A percentile compares a stretch with the other conserved stretches of the same genome.
phyloP scores from a whole-genome alignment of 1,284 basidiomycete species.

The Paramarasmius palmivorus region DNA sequence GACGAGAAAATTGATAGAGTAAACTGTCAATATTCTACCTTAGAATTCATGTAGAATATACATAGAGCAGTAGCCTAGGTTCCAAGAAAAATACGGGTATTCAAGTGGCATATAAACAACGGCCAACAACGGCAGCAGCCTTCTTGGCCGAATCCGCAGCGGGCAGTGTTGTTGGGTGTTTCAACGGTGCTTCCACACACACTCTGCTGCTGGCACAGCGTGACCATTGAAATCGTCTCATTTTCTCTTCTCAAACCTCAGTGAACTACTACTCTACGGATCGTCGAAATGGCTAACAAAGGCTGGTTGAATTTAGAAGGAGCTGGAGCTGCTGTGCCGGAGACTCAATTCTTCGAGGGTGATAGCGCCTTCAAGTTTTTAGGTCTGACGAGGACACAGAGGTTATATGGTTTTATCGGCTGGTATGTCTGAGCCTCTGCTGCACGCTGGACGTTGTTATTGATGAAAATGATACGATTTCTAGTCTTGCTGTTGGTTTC shows the following conservation, averaged over 20 bases:
- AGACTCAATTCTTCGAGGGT: slow-evolving; percentile 77
- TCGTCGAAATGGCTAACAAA: slow-evolving; percentile 41
- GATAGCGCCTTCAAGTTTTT: slow-evolving; percentile 84
- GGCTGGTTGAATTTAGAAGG: slow-evolving; percentile 77
- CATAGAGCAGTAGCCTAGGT: no score
- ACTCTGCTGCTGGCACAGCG: slow-evolving; percentile 19
- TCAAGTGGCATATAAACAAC: no score
- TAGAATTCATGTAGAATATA: no score
- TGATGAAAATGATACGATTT: no score
- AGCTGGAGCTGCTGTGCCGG: slow-evolving; percentile 57
- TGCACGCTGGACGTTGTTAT: no score
- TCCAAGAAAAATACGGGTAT: no score
- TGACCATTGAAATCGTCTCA: background rate
- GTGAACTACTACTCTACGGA: slow-evolving; percentile 4
- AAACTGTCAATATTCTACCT: no score
- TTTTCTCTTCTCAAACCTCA: background rate
- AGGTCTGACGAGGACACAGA: slow-evolving; percentile 73
- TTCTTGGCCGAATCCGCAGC: no score
- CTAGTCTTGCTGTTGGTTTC: slow-evolving; percentile 76
- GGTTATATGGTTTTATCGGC: slow-evolving; percentile 81
- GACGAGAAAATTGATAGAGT: no score
- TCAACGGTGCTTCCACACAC: background rate
- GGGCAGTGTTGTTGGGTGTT: background rate
- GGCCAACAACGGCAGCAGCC: no score
- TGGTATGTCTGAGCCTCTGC: slow-evolving; percentile 76